Base-by-base conservation (phyloP, 164 flowering plant species). In the Magnolia sinica region DNA sequence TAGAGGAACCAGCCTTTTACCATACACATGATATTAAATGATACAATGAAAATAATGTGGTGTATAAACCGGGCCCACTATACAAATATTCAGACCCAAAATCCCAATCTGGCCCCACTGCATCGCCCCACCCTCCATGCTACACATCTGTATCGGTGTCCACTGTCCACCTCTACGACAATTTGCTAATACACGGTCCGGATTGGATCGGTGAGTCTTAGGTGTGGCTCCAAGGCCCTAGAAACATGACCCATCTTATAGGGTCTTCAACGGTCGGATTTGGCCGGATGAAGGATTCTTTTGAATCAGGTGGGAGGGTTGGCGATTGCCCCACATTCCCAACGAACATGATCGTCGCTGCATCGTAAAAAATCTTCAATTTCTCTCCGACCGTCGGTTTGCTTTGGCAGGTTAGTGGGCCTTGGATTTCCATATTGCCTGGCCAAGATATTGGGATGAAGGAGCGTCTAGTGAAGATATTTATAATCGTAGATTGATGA, bases 141-240 rank as follows among this genome's bases (percentile, higher is more conserved):
- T 37, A 37, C 29, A 37, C 4, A 37, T 4, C 45, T 37, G 45
- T 5, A 37, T 37, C 45, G 45, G 45, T 37, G 45, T 37, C 45
- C 7, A 5, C 45, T 37, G 45, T 37, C 45, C 7, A 5, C 45
- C 45, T 37, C 45, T 4, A 37, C 6, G 45, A 37, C 45, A 37
- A 0, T 37, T 3, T 3, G 6, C 7, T 37, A 5, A 37, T 37
- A 37, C 6, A 37, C 45, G 45, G 45, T 37, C 45, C 7, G 45
- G 45, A 37, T 37, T 5, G 45, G 45, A 37, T 37, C 45, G 7
- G 24, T 27, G 65, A 52, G 52, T 61, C 51, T 18, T 52, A 72
- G 29, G 74, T 72, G 31, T 72, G 74, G 50, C 74, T 22, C 74
- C 74, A 72, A 6, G 74, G 64, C 11, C 74, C 74, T n/a, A 72